phyloP scores from a whole-genome alignment of 257 asterid genomes.

The Knoxia roxburghii region DNA sequence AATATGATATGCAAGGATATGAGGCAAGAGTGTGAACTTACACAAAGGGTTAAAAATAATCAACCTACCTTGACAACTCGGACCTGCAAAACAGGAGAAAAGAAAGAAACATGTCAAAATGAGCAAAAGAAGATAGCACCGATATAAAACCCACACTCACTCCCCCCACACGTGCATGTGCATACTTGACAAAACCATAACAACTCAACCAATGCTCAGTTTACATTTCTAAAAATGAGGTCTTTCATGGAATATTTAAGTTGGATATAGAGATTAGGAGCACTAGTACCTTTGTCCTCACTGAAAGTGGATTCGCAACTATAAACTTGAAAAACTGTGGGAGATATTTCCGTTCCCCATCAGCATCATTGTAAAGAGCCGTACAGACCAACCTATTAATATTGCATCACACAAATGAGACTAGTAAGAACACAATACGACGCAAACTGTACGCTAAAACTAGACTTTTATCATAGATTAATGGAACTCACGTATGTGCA shows the following conservation, averaged over 20 bases:
- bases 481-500: conserved; percentile 82
- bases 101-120: not conserved
- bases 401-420: not conserved
- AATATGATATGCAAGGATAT: not conserved
- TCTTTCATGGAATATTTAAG: not conserved
- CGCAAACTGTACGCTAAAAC: conserved; percentile 16
- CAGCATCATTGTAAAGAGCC: conserved; percentile 88
- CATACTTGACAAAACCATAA: not conserved
- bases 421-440: not conserved
- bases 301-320: conserved; percentile 95
- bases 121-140: not conserved
- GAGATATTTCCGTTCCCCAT: conserved; percentile 87
- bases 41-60: conserved; percentile 21
- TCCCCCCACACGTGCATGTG: not conserved
- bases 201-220: no score
- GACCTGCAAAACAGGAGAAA: conserved; percentile 54
- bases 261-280: not conserved
- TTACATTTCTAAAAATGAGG: not conserved
- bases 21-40: conserved; percentile 30
- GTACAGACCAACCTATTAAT: conserved; percentile 85
- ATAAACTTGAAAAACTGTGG: conserved; percentile 96
- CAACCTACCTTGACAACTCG: conserved; percentile 87
- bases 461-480: conserved; percentile 13
- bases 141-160: not conserved
- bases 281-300: conserved; percentile 77